Percentiles rank a stretch among this genome's conserved stretches.
Evolutionary conservation across 2,329 filamentous ascomycete genomes (phyloP).

Genomic region (Alternaria sp.): DNA sequence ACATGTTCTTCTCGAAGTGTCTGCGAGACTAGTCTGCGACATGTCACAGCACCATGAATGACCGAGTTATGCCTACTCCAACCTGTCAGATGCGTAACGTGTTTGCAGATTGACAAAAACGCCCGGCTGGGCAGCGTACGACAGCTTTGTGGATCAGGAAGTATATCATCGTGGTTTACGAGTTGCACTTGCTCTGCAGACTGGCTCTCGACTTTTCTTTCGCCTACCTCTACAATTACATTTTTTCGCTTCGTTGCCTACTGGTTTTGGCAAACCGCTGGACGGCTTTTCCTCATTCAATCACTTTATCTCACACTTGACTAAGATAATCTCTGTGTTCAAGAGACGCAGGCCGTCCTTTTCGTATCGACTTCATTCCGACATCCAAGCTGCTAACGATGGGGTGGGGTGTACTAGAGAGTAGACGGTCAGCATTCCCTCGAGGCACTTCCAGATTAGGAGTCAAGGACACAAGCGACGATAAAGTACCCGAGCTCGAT

Average conservation of each 20-base stretch:
- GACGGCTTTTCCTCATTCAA: slow-evolving; percentile 10
- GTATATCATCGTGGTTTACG: slow-evolving; percentile 10
- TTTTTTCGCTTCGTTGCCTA: slow-evolving; percentile 16
- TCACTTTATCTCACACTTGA: not conserved
- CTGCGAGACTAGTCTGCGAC: slow-evolving; percentile 14
- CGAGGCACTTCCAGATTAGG: slow-evolving; percentile 16
- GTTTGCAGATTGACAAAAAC: not conserved
- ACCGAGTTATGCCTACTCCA: slow-evolving; percentile 15
- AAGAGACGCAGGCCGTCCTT: too few relatives aligned
- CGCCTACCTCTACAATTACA: not conserved
- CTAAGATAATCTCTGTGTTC: too few relatives aligned
- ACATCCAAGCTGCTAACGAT: slow-evolving; percentile 3
- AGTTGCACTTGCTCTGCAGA: slow-evolving; percentile 6
- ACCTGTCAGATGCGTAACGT: slow-evolving; percentile 15
- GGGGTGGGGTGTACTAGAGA: slow-evolving; percentile 25
- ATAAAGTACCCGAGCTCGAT: slow-evolving; percentile 12
- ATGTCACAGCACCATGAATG: slow-evolving; percentile 11
- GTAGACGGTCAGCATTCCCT: slow-evolving; percentile 13
- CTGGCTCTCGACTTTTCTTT: slow-evolving; percentile 1
- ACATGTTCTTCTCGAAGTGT: not conserved
- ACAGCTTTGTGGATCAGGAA: not conserved
- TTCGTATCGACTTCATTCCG: not conserved
- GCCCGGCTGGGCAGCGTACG: slow-evolving; percentile 9
- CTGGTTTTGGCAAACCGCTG: slow-evolving; percentile 21
- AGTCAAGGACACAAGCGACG: slow-evolving; percentile 8